A percentile compares a stretch with the other conserved stretches of the same genome.
These are phyloP conservation scores for Rhynchosporium graminicola DNA, from an alignment of 2,329 filamentous ascomycete genomes.

Conservation along the genomic window DNA sequence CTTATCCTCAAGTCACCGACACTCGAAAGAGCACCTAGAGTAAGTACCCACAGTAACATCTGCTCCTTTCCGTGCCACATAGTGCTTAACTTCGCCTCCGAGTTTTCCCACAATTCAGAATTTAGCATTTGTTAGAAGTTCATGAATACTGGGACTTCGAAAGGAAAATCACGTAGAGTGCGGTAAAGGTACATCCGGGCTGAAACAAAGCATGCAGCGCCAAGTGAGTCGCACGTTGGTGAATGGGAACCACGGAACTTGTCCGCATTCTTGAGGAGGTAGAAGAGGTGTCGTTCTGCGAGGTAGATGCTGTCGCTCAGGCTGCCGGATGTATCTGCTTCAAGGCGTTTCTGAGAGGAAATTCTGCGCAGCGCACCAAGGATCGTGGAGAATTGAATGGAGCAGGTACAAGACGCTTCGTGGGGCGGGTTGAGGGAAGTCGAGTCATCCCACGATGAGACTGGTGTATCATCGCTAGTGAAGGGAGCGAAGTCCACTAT, in stretches of 20 bases:
- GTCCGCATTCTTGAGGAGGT: not conserved
- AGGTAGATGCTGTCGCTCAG: conserved; percentile 15
- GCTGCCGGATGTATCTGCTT: not conserved
- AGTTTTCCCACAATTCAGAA: not conserved
- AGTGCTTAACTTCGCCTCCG: not conserved
- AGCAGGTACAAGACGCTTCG: not conserved
- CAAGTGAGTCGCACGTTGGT: conserved; percentile 5
- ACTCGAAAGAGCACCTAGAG: not conserved
- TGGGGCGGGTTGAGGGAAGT: not conserved
- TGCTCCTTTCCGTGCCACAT: conserved; percentile 4
- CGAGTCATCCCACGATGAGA: too few relatives aligned
- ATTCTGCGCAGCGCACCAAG: not conserved
- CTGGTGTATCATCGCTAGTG: not conserved
- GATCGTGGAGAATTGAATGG: conserved; percentile 1
- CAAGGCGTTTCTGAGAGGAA: not conserved
- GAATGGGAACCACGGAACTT: conserved; percentile 4
- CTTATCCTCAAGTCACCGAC: not conserved
- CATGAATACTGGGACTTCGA: conserved; percentile 12
- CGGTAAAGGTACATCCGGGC: conserved; percentile 15
- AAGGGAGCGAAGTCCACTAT: not conserved
- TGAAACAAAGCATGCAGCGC: conserved; percentile 9
- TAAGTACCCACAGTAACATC: conserved; percentile 5
- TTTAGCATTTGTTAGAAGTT: conserved; percentile 5
- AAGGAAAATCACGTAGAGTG: conserved; percentile 8
- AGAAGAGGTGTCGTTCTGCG: conserved; percentile 9